Evolutionary conservation across 208 protist species (phyloP).

Genomic region (Trypanosoma vivax): DNA sequence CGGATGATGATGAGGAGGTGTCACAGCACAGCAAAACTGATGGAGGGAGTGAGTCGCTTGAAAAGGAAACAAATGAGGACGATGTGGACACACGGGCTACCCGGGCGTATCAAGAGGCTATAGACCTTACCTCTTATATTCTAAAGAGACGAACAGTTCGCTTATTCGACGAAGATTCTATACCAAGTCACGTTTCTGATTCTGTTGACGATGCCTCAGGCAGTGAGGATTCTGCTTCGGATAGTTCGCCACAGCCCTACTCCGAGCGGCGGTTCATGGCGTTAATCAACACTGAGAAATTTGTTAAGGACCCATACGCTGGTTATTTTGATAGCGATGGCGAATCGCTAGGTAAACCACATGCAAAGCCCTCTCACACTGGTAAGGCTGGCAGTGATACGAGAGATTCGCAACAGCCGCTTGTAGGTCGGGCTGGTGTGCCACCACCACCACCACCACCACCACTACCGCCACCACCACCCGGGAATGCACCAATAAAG

Average conservation of each 20-base stretch:
- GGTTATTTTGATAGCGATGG: constrained; percentile 21
- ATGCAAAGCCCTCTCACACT: background rate
- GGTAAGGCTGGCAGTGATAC: constrained; percentile 1
- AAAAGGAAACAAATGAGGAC: constrained; percentile 5
- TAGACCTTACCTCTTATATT: constrained; percentile 20
- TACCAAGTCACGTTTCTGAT: background rate
- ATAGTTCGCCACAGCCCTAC: constrained; percentile 20
- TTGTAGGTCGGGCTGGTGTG: too few relatives aligned
- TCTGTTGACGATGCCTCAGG: background rate
- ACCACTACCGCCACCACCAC: constrained; percentile 8
- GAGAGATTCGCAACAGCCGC: too few relatives aligned
- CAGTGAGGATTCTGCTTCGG: constrained; percentile 19
- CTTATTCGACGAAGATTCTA: constrained; percentile 8
- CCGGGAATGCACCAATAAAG: background rate
- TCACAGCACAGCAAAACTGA: constrained; percentile 9
- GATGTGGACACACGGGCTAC: constrained; percentile 9
- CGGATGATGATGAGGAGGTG: constrained; percentile 17
- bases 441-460: constrained; percentile 3
- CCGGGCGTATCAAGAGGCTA: constrained; percentile 17
- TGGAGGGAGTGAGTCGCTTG: constrained; percentile 6
- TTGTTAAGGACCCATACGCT: constrained; percentile 42
- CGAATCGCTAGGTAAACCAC: background rate
- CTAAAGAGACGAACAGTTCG: constrained; percentile 25
- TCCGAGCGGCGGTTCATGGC: constrained; percentile 34
- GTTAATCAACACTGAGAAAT: constrained; percentile 40